phyloP scores from a whole-genome alignment of 495 filamentous ascomycete genomes.

The Tuber magnatum region DNA sequence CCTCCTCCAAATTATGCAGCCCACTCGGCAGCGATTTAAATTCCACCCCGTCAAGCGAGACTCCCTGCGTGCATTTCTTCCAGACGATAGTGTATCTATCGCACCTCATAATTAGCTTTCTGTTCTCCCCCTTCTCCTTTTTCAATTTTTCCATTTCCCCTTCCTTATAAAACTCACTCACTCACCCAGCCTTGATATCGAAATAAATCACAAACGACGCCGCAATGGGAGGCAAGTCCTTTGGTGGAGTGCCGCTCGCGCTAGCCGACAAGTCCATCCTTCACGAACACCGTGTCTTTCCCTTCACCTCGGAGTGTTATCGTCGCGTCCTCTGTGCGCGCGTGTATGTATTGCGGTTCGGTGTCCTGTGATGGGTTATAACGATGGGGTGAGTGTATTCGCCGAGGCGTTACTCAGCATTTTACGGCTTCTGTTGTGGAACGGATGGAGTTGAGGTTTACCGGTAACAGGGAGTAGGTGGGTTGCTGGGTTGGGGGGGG shows the following conservation, averaged over 20 bases:
- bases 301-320: slow-evolving; percentile 10
- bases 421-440: background rate
- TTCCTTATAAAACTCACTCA: background rate
- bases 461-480: background rate
- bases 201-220: slow-evolving; percentile 83
- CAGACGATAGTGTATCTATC: slow-evolving; percentile 72
- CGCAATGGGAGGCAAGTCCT: slow-evolving; percentile 63
- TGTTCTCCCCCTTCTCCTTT: background rate
- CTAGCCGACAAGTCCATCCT: slow-evolving; percentile 16
- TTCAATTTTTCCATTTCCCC: background rate
- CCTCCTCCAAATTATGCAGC: slow-evolving; percentile 76
- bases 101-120: slow-evolving; percentile 22
- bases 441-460: background rate
- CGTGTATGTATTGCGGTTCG: background rate
- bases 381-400: background rate
- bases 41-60: slow-evolving; percentile 83
- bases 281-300: slow-evolving; percentile 9
- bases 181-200: slow-evolving; percentile 74
- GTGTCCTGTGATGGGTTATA: background rate
- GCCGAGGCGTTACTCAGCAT: background rate
- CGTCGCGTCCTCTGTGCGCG: background rate
- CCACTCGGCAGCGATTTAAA: slow-evolving; percentile 93
- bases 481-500: background rate
- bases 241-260: slow-evolving; percentile 35
- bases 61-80: slow-evolving; percentile 66